These are phyloP conservation scores for Hericium erinaceus DNA, from an alignment of 768 basidiomycete genomes.

Conservation along the genomic window DNA sequence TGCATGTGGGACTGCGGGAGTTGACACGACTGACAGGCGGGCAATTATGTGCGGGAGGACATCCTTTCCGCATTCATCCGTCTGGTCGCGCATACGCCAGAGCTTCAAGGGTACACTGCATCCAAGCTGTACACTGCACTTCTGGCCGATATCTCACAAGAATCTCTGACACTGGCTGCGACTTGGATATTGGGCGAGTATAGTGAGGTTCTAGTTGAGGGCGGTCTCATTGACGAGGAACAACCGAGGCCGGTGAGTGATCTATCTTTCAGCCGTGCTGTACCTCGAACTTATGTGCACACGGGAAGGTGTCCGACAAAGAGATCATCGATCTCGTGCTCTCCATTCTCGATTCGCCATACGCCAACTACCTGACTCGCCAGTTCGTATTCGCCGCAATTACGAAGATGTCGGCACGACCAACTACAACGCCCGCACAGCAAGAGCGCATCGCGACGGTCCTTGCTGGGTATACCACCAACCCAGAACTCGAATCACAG, in stretches of 20 bases:
- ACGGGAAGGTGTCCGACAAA: constrained; percentile 57
- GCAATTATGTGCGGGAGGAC: constrained; percentile 96
- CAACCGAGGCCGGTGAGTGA: constrained; percentile 52
- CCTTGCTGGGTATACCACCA: constrained; percentile 75
- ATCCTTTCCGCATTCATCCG: constrained; percentile 92
- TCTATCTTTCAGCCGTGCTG: neutral
- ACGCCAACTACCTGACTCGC: constrained; percentile 81
- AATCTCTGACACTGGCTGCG: constrained; percentile 85
- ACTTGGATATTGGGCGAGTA: constrained; percentile 98
- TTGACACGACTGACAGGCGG: constrained; percentile 49
- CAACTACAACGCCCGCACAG: constrained; percentile 52
- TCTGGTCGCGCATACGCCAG: constrained; percentile 92
- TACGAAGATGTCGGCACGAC: constrained; percentile 83
- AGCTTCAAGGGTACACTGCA: constrained; percentile 90
- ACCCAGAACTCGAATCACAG: constrained; percentile 89
- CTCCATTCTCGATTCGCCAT: constrained; percentile 86
- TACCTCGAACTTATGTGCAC: constrained; percentile 1
- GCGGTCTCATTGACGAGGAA: constrained; percentile 74
- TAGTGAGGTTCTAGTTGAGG: constrained; percentile 80
- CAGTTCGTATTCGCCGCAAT: constrained; percentile 88
- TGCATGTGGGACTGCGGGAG: neutral
- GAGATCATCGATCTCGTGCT: constrained; percentile 82
- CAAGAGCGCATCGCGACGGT: constrained; percentile 75
- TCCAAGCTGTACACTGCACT: constrained; percentile 86
- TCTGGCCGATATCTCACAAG: constrained; percentile 88